Evolutionary conservation across 2,329 filamentous ascomycete species (phyloP).

Genomic region (Dactylellina haptotyla): DNA sequence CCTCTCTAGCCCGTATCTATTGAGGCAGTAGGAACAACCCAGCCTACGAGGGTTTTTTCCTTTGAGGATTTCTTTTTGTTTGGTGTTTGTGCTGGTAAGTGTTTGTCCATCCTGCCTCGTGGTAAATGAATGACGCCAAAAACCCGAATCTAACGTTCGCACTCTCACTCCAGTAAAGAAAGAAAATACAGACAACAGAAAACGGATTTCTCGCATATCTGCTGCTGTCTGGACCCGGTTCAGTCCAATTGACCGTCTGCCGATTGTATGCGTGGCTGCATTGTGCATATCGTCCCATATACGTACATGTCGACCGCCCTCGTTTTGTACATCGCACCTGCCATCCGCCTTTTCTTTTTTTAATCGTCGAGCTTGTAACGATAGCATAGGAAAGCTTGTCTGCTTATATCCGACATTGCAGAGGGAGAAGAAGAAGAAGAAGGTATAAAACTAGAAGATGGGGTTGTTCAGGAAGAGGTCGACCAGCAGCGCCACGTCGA

Average conservation of each 20-base stretch:
- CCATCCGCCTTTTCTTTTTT: no score
- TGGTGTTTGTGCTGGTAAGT: background rate
- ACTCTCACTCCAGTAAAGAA: background rate
- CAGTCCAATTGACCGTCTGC: background rate
- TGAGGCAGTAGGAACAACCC: no score
- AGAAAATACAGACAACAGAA: background rate
- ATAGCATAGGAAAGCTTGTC: no score
- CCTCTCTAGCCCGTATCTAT: no score
- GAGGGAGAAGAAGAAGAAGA: no score
- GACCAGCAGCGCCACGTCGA: constrained; percentile 48
- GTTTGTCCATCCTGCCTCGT: background rate
- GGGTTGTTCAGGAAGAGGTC: constrained; percentile 51
- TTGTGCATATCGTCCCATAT: constrained; percentile 23
- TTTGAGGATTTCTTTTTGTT: no score
- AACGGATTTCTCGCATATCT: constrained; percentile 3
- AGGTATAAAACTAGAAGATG: no score
- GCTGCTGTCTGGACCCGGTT: background rate
- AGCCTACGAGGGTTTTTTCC: no score
- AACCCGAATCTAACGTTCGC: constrained; percentile 2
- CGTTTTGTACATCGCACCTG: constrained; percentile 1
- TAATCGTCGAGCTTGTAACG: background rate
- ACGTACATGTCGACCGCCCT: constrained; percentile 27
- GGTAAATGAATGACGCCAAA: constrained; percentile 33
- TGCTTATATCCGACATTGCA: no score
- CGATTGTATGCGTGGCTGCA: constrained; percentile 13